phyloP scores from a whole-genome alignment of 345 rosid genomes.

The Syzygium grande region DNA sequence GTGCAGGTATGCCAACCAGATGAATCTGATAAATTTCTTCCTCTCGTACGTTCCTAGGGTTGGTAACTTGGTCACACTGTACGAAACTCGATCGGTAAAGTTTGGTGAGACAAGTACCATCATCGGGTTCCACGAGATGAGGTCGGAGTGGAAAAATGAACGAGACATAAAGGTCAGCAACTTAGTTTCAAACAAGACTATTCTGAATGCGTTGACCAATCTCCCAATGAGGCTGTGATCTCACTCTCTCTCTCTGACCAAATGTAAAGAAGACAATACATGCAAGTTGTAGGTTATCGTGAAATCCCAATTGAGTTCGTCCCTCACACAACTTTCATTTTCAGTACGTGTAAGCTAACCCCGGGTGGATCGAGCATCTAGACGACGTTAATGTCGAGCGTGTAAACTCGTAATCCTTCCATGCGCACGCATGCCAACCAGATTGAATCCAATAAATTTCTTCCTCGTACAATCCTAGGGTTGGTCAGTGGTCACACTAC shows the following conservation, averaged over 20 bases:
- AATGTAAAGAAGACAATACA: background rate
- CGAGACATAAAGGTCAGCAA: background rate
- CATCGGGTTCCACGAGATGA: background rate
- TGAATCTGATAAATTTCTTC: background rate
- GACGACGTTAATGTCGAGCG: background rate
- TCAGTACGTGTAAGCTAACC: background rate
- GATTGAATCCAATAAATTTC: background rate
- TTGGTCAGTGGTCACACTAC: background rate
- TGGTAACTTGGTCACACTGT: background rate
- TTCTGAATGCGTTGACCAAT: background rate
- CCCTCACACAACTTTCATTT: background rate
- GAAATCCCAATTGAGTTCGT: background rate
- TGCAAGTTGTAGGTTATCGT: background rate
- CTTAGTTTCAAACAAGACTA: background rate
- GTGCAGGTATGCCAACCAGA: background rate
- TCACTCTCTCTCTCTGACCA: background rate
- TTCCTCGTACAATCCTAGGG: background rate
- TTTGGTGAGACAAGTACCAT: background rate
- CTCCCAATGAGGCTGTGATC: background rate
- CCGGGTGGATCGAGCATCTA: background rate
- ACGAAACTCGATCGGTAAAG: background rate
- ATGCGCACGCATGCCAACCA: background rate
- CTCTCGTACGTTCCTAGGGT: background rate
- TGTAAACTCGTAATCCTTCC: background rate
- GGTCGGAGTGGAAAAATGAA: background rate